Evolutionary conservation across 192 early-diverging fungal species (phyloP), one percentile per base, ranked within the genome.

Genomic region (Endogone sp.): DNA sequence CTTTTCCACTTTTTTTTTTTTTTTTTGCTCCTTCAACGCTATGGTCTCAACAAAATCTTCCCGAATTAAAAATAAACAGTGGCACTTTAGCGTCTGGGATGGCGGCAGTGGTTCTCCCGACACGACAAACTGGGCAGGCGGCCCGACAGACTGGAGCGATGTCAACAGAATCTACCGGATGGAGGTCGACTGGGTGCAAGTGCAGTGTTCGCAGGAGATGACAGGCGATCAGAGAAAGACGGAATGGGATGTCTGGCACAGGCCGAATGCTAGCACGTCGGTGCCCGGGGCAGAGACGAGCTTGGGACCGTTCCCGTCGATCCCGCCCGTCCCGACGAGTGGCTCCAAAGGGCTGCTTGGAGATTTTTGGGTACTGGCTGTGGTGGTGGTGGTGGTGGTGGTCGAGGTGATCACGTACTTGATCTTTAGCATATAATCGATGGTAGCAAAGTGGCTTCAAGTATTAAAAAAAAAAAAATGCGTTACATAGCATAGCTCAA

Each of bases 61-160:
- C 29, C 3, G 11, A 30, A n/a, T 49, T 49, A 20, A 63, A 56
- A 2, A 55, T 29, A 25, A 29, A 62, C 27, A 20, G 64, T 20
- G 31, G 24, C 81, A 82, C 55, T 86, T 88, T 71, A 85, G 84
- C 10, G 77, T 88, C 63, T 90, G 88, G 88, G 85, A 90, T 59
- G 89, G 82, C 30, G 89, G 89, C n/a, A 65, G 77, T 31, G 77
- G 79, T 2, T 77, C 77, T 22, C 71, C 62, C 1, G 85, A 85
- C 28, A 79, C 78, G 23, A 77, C 71, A 3, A 32, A 66, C n/a
- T 90, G 86, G 86, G 89, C 89, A 30, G 86, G 85, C 10, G 49
- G 63, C 4, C 59, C 73, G n/a, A 83, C 84, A 60, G 74, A 88
- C 64, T 88, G 86, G 85, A 76, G 72, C 64, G 67, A 72, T 55